Conservation (phyloP, 2,329 filamentous ascomycete genomes). For the Pyricularia sp. region DNA sequence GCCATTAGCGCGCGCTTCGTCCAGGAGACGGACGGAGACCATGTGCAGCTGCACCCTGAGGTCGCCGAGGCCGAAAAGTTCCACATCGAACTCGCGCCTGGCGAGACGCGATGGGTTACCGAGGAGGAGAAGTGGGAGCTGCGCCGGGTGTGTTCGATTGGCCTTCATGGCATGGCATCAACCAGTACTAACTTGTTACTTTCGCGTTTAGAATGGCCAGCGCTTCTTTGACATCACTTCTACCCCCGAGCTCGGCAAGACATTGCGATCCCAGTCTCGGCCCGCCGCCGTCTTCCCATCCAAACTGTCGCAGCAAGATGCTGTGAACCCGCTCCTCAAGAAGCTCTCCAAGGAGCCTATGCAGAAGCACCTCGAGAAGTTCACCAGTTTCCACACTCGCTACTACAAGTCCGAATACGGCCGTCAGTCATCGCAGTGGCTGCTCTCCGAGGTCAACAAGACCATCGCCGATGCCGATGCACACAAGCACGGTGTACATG, state of each 20-base stretch:
- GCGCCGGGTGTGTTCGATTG: conserved; percentile 50
- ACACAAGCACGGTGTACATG: conserved; percentile 49
- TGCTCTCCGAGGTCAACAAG: conserved; percentile 59
- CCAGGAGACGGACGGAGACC: conserved; percentile 36
- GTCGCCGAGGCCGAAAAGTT: conserved; percentile 37
- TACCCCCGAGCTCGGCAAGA: conserved; percentile 48
- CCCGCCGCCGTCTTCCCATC: conserved; percentile 18
- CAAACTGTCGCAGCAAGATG: conserved; percentile 40
- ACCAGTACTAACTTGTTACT: neutral
- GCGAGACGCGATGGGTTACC: conserved; percentile 73
- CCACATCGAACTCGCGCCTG: conserved; percentile 74
- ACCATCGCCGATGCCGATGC: conserved; percentile 62
- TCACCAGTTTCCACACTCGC: conserved; percentile 68
- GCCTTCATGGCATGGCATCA: neutral
- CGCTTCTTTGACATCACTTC: conserved; percentile 94
- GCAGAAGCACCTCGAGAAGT: conserved; percentile 61
- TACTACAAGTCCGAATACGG: conserved; percentile 71
- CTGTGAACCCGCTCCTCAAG: conserved; percentile 52
- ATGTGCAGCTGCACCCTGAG: conserved; percentile 34
- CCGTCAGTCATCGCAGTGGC: conserved; percentile 75
- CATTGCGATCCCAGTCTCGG: conserved; percentile 17
- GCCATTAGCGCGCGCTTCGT: conserved; percentile 43
- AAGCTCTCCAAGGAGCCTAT: conserved; percentile 65
- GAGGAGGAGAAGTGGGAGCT: conserved; percentile 94
- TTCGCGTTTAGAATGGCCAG: conserved; percentile 51